These are phyloP conservation scores for Multifurca ochricompacta DNA, from an alignment of 768 basidiomycete species.

Conservation along the genomic window DNA sequence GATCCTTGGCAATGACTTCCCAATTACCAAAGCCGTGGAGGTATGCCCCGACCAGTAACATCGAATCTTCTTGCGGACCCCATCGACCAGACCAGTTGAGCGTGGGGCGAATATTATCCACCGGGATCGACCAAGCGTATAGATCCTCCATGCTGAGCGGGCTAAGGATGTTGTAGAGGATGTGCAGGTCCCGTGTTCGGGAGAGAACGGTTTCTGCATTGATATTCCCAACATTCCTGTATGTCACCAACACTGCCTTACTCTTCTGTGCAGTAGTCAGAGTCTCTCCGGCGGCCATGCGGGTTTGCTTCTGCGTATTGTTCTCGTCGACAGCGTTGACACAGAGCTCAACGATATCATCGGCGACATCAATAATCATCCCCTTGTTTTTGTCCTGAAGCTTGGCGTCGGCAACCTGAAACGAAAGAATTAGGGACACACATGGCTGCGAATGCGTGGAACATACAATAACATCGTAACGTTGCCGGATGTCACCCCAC, in stretches of 20 bases:
- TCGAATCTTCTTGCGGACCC: slow-evolving; percentile 87
- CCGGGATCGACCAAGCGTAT: slow-evolving; percentile 80
- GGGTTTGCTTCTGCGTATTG: slow-evolving; percentile 69
- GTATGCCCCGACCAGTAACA: slow-evolving; percentile 91
- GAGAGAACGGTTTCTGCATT: slow-evolving; percentile 97
- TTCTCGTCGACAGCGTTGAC: slow-evolving; percentile 76
- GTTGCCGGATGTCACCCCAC: slow-evolving; percentile 94
- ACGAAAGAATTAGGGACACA: slow-evolving; percentile 6
- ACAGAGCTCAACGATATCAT: slow-evolving; percentile 88
- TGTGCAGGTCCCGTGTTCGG: slow-evolving; percentile 79
- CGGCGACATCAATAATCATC: slow-evolving; percentile 84
- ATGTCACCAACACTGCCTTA: slow-evolving; percentile 92
- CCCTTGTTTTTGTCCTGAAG: slow-evolving; percentile 90
- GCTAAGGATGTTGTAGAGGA: slow-evolving; percentile 72
- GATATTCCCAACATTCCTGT: slow-evolving; percentile 83
- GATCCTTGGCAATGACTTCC: slow-evolving; percentile 91
- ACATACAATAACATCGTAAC: slow-evolving; percentile 91
- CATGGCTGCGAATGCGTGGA: background rate
- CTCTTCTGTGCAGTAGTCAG: slow-evolving; percentile 91
- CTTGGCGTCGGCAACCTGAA: slow-evolving; percentile 79
- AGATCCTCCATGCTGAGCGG: slow-evolving; percentile 55
- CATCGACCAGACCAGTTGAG: slow-evolving; percentile 96
- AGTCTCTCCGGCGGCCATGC: slow-evolving; percentile 76
- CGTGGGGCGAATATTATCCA: slow-evolving; percentile 89
- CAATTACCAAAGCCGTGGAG: slow-evolving; percentile 93